Evolutionary conservation across 129 eudicot genomes (phyloP).

Genomic region (Gnaphalium uliginosum): DNA sequence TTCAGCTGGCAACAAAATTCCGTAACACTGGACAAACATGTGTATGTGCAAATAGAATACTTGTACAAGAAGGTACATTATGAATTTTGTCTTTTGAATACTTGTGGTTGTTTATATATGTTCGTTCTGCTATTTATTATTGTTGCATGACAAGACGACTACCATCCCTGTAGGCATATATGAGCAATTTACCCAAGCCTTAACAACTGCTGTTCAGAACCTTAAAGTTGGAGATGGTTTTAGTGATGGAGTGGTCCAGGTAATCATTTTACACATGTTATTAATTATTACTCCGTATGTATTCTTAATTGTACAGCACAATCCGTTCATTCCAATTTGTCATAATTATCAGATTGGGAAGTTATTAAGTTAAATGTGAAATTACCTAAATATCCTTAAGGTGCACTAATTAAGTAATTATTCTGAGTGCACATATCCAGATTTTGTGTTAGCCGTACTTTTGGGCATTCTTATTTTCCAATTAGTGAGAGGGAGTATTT

Average conservation of each 20-base stretch:
- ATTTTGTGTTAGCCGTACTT: not conserved
- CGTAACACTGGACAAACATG: constrained; percentile 97
- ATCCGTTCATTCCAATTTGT: not conserved
- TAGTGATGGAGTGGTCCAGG: constrained; percentile 81
- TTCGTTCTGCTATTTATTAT: not conserved
- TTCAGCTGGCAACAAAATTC: constrained; percentile 87
- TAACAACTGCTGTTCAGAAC: constrained; percentile 66
- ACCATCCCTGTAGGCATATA: constrained; percentile 69
- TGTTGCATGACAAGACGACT: constrained; percentile 22
- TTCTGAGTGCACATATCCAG: no score
- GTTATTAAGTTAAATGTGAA: not conserved
- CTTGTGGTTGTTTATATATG: not conserved
- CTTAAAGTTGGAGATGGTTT: constrained; percentile 95
- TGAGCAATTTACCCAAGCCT: constrained; percentile 70
- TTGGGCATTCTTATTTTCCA: not conserved
- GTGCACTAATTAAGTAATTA: not conserved
- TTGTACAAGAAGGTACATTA: constrained; percentile 91
- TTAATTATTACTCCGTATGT: not conserved
- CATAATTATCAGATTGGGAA: not conserved
- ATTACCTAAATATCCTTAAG: not conserved
- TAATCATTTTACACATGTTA: constrained; percentile 29
- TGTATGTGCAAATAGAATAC: constrained; percentile 86
- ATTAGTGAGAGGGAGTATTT: constrained; percentile 7
- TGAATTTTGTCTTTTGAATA: not conserved
- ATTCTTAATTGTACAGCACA: not conserved